A percentile compares a stretch with the other conserved stretches of the same genome.
Conservation (phyloP, 345 rosid species). For the Jatropha curcas region DNA sequence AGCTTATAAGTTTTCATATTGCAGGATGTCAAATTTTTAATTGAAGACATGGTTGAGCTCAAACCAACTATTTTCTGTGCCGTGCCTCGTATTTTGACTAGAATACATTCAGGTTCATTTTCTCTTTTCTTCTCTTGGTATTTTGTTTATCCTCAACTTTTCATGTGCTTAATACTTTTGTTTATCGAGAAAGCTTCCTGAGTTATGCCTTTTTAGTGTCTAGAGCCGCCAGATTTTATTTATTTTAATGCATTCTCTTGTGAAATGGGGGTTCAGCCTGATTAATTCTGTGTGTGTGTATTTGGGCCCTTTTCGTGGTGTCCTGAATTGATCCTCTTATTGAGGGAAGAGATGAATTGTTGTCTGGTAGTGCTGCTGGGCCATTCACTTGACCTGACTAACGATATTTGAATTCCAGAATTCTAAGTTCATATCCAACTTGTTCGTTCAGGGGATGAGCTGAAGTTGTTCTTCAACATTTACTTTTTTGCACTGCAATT, state of each 20-base stretch:
- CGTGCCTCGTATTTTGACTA: conserved; percentile 92
- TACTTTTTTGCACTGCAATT: background rate
- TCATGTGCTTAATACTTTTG: background rate
- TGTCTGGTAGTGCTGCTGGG: background rate
- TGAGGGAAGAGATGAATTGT: background rate
- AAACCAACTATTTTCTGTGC: conserved; percentile 95
- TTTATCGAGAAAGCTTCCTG: too few species aligned
- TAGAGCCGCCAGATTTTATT: background rate
- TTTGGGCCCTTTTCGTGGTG: background rate
- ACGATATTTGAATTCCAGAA: background rate
- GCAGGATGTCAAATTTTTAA: conserved; percentile 86
- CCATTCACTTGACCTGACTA: background rate
- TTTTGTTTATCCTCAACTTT: background rate
- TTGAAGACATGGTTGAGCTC: conserved; percentile 85
- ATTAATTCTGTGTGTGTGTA: background rate
- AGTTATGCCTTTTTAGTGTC: background rate
- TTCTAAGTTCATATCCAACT: background rate
- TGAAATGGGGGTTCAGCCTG: background rate
- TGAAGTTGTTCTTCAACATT: background rate
- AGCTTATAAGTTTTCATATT: background rate
- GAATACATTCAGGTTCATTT: conserved; percentile 67
- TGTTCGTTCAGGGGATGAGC: background rate
- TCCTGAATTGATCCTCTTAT: background rate
- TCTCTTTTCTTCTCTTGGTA: background rate
- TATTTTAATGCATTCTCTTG: background rate